These are phyloP conservation scores for Buddleja alternifolia DNA, from an alignment of 257 asterid genomes.

Conservation along the genomic window DNA sequence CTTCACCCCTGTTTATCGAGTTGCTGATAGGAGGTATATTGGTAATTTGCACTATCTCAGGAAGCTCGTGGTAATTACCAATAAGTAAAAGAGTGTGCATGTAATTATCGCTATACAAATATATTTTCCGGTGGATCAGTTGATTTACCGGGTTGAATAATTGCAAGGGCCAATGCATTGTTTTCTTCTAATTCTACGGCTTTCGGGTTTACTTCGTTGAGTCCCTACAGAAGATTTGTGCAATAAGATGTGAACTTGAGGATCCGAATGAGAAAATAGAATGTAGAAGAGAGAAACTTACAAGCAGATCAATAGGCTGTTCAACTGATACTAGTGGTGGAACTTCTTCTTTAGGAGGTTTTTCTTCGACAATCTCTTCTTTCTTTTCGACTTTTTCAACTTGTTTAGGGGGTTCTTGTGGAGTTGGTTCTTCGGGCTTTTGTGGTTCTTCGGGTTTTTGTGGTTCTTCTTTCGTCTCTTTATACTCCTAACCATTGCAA, in stretches of 20 bases:
- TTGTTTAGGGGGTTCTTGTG: constrained; percentile 32
- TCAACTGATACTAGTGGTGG: constrained; percentile 40
- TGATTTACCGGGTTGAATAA: constrained; percentile 64
- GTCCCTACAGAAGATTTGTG: constrained; percentile 47
- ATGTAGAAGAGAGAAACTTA: constrained; percentile 29
- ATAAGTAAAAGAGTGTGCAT: too few relatives aligned
- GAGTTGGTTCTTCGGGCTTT: constrained; percentile 36
- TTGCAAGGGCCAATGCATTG: constrained; percentile 84
- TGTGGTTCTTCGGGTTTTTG: constrained; percentile 39
- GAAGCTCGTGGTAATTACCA: too few relatives aligned
- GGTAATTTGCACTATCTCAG: too few relatives aligned
- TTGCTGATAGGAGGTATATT: too few relatives aligned
- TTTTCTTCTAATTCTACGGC: constrained; percentile 60
- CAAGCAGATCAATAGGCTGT: constrained; percentile 69
- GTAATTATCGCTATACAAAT: too few relatives aligned
- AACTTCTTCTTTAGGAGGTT: constrained; percentile 37
- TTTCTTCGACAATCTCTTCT: constrained; percentile 38
- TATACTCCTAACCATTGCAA: constrained; percentile 44
- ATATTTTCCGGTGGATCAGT: too few relatives aligned
- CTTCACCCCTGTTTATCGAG: too few relatives aligned
- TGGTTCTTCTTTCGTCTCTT: constrained; percentile 47
- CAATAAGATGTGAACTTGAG: background rate
- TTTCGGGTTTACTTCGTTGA: constrained; percentile 56
- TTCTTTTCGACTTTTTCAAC: constrained; percentile 38
- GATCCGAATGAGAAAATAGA: background rate